These are phyloP conservation scores for Leccinum truebloodii DNA, from an alignment of 768 basidiomycete species.

Conservation along the genomic window DNA sequence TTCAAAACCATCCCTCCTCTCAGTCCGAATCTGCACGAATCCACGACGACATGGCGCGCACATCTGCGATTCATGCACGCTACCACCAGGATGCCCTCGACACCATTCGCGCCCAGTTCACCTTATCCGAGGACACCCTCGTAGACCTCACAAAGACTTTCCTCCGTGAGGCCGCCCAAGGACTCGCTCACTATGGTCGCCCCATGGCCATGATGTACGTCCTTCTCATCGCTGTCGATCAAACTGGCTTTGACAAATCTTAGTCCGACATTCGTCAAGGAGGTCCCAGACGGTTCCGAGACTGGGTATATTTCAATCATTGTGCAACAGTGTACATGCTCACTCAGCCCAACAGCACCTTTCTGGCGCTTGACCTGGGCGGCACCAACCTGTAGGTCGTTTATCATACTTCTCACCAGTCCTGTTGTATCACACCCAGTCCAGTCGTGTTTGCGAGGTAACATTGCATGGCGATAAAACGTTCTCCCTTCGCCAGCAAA, in stretches of 20 bases:
- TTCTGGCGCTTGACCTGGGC: conserved; percentile 94
- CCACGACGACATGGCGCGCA: conserved; percentile 34
- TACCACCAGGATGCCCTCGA: conserved; percentile 54
- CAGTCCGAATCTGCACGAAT: neutral
- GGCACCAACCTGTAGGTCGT: conserved; percentile 90
- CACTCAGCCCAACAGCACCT: conserved; percentile 59
- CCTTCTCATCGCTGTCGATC: neutral
- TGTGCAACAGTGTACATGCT: conserved; percentile 1
- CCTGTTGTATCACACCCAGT: conserved; percentile 3
- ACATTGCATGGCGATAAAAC: conserved; percentile 86
- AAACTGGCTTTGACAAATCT: neutral
- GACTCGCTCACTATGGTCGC: conserved; percentile 70
- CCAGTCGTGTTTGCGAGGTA: conserved; percentile 93
- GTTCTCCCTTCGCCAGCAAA: conserved; percentile 90
- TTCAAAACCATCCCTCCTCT: neutral
- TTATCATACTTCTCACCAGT: neutral
- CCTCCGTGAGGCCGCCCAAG: conserved; percentile 74
- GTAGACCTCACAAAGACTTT: conserved; percentile 75
- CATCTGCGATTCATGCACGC: conserved; percentile 43
- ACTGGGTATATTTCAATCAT: conserved; percentile 62
- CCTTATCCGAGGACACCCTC: conserved; percentile 60
- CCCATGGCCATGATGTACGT: conserved; percentile 92
- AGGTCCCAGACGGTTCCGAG: conserved; percentile 92
- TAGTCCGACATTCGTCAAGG: conserved; percentile 94
- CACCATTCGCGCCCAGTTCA: conserved; percentile 72